These are phyloP conservation scores for Datisca glomerata DNA, from an alignment of 306 rosid species.

Conservation along the genomic window DNA sequence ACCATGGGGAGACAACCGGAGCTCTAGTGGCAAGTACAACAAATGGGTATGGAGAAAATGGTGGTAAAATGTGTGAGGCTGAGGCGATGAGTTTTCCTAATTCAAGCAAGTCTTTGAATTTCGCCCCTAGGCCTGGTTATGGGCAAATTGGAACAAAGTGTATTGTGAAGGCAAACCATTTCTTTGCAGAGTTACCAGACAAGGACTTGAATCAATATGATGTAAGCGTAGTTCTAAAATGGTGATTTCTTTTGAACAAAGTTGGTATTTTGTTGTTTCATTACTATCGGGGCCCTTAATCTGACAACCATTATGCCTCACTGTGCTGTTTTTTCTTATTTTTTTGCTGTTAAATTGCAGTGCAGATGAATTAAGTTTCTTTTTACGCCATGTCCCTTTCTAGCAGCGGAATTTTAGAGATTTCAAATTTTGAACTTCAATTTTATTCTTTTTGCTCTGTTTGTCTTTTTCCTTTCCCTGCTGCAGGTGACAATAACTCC, in stretches of 20 bases:
- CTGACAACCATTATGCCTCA: constrained; percentile 31
- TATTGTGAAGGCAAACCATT: constrained; percentile 93
- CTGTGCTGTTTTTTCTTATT: constrained; percentile 26
- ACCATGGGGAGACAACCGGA: constrained; percentile 10
- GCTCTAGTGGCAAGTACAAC: constrained; percentile 15
- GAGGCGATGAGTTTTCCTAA: constrained; percentile 61
- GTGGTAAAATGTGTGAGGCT: constrained; percentile 28
- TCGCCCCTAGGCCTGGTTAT: constrained; percentile 82
- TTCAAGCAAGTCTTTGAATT: constrained; percentile 72
- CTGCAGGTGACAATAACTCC: constrained; percentile 81
- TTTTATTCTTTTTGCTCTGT: constrained; percentile 41
- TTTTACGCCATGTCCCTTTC: constrained; percentile 33
- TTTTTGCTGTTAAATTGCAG: constrained; percentile 17
- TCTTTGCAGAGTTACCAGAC: constrained; percentile 93
- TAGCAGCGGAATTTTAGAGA: constrained; percentile 39
- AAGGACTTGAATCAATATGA: constrained; percentile 96
- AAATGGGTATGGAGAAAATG: too few species aligned
- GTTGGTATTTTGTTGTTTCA: constrained; percentile 10
- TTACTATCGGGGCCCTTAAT: constrained; percentile 26
- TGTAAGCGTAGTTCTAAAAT: constrained; percentile 42
- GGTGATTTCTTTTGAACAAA: constrained; percentile 1
- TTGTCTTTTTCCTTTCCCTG: constrained; percentile 28
- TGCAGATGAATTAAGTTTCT: constrained; percentile 24
- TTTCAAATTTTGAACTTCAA: constrained; percentile 19
- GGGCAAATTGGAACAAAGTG: constrained; percentile 93